phyloP scores from a whole-genome alignment of 371 early-diverging fungal genomes.

The Actinomucor elegans region DNA sequence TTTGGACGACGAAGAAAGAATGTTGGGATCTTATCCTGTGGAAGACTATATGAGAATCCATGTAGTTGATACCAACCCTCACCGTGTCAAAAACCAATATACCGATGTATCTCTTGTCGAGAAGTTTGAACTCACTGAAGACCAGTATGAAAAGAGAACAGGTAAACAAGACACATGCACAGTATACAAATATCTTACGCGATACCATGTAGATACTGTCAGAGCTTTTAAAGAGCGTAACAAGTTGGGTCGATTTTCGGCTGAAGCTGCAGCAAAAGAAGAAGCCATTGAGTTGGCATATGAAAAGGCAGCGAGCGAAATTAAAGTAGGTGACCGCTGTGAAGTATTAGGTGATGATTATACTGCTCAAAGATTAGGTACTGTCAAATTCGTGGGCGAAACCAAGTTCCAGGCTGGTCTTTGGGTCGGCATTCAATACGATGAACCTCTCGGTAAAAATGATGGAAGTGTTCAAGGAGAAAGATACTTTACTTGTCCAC shows the following conservation, averaged over 20 bases:
- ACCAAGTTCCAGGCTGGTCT: constrained; percentile 82
- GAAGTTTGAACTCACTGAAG: constrained; percentile 88
- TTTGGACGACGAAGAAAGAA: constrained; percentile 64
- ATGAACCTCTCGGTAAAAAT: constrained; percentile 95
- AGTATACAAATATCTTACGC: not conserved
- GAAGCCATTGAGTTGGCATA: constrained; percentile 38
- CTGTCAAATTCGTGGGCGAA: constrained; percentile 76
- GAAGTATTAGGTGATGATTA: constrained; percentile 62
- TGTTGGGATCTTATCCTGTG: constrained; percentile 88
- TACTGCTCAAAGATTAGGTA: constrained; percentile 67
- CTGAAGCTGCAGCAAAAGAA: constrained; percentile 34
- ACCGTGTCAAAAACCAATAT: constrained; percentile 68
- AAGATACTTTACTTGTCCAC: constrained; percentile 72
- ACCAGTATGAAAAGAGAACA: constrained; percentile 77
- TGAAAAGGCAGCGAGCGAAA: constrained; percentile 50
- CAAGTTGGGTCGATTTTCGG: constrained; percentile 86
- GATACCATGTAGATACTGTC: constrained; percentile 84
- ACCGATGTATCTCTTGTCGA: constrained; percentile 87
- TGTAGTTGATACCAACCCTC: constrained; percentile 73
- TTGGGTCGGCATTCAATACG: constrained; percentile 95
- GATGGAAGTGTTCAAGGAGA: constrained; percentile 85
- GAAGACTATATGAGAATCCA: constrained; percentile 77
- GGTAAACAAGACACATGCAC: too few relatives aligned
- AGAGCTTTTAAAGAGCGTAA: constrained; percentile 88
- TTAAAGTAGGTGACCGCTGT: constrained; percentile 85